Evolutionary conservation across 2,329 filamentous ascomycete genomes (phyloP).

Genomic region (Fusarium globosum): DNA sequence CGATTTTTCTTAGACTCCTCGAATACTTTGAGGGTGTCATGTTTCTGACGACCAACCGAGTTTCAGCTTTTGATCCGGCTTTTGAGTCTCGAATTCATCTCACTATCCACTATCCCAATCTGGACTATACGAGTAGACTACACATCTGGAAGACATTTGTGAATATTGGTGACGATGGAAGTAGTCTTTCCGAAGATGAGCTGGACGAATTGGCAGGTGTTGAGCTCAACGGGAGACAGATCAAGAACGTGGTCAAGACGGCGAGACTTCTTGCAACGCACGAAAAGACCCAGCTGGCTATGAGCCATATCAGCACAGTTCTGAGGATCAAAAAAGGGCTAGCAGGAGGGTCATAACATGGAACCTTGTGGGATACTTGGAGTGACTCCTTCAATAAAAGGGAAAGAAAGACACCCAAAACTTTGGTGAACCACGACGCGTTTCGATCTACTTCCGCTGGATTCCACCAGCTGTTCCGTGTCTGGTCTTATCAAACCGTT

Average conservation of each 20-base stretch:
- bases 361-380: too few relatives aligned
- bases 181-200: background rate
- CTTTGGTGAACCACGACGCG: too few relatives aligned
- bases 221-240: constrained; percentile 23
- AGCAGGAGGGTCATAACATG: background rate
- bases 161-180: rapidly evolving
- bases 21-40: constrained; percentile 20
- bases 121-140: background rate
- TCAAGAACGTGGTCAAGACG: constrained; percentile 23
- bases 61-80: constrained; percentile 7
- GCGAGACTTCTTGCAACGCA: constrained; percentile 3
- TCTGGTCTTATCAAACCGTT: too few relatives aligned
- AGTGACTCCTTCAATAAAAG: background rate
- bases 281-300: background rate
- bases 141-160: constrained; percentile 20
- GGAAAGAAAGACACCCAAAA: background rate
- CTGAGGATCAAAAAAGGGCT: constrained; percentile 8
- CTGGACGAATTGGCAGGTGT: background rate
- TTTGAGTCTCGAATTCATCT: constrained; percentile 22
- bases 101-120: constrained; percentile 5
- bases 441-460: too few relatives aligned
- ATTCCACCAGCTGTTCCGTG: too few relatives aligned
- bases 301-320: background rate
- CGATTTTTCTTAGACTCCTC: constrained; percentile 15
- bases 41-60: constrained; percentile 18